Evolutionary conservation across 441 rosid species (phyloP).

Genomic region (Populus hybrid): DNA sequence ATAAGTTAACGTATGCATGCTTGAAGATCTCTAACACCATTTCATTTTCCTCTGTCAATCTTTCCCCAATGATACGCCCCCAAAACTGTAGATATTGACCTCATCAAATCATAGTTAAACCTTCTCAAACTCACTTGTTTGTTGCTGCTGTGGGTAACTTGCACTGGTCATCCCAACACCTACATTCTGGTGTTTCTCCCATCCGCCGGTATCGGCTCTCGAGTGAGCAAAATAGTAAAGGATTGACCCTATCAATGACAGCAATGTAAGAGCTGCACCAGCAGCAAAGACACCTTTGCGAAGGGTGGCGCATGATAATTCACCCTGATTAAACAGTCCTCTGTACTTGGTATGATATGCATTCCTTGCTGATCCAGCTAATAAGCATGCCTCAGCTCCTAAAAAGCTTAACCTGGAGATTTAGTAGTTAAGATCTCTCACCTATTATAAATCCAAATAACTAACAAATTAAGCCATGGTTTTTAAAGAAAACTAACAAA

Average conservation of each 20-base stretch:
- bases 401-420: constrained; percentile 68
- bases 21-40: neutral
- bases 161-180: constrained; percentile 53
- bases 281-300: constrained; percentile 94
- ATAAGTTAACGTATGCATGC: neutral
- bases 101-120: constrained; percentile 20
- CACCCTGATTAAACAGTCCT: constrained; percentile 35
- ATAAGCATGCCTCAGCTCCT: constrained; percentile 90
- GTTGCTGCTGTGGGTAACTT: constrained; percentile 36
- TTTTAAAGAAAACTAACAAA: no score
- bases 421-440: constrained; percentile 8
- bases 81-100: constrained; percentile 14
- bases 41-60: constrained; percentile 7
- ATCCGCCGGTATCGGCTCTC: constrained; percentile 91
- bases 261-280: constrained; percentile 75
- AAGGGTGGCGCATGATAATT: constrained; percentile 70
- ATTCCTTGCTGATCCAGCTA: constrained; percentile 91
- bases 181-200: constrained; percentile 85
- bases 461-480: neutral
- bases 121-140: constrained; percentile 36
- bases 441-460: neutral
- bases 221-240: constrained; percentile 80
- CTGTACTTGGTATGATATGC: constrained; percentile 83
- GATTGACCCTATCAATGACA: constrained; percentile 60
- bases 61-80: neutral